A percentile compares a stretch with the other conserved stretches of the same genome.
Conservation (phyloP, 768 basidiomycete species). For the Kwoniella dejecticola region DNA sequence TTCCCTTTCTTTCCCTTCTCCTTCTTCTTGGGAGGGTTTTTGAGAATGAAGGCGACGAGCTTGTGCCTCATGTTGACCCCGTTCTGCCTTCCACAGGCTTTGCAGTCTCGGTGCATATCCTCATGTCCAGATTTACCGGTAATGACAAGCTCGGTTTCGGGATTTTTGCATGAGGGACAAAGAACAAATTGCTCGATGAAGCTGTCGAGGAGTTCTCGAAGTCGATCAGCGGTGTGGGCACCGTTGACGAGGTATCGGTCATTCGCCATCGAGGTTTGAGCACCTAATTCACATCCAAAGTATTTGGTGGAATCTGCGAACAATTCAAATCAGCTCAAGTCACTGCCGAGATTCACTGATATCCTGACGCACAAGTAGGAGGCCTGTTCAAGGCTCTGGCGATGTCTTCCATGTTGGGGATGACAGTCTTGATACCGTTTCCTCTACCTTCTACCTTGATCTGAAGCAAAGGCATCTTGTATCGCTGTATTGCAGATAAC, state of each 20-base stretch:
- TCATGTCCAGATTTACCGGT: constrained; percentile 69
- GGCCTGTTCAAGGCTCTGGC: constrained; percentile 93
- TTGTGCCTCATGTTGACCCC: constrained; percentile 95
- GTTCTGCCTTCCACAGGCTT: constrained; percentile 93
- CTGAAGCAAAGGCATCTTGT: constrained; percentile 88
- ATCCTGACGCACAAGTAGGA: constrained; percentile 62
- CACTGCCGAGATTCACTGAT: too few species aligned
- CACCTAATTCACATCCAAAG: constrained; percentile 97
- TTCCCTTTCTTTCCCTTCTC: constrained; percentile 58
- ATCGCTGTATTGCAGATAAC: constrained; percentile 23
- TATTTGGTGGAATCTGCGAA: constrained; percentile 91
- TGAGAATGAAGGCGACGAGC: constrained; percentile 91
- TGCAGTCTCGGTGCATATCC: constrained; percentile 92
- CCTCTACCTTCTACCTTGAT: constrained; percentile 99
- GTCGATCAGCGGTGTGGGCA: constrained; percentile 83
- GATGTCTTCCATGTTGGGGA: constrained; percentile 98
- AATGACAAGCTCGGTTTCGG: constrained; percentile 93
- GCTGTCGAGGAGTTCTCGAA: constrained; percentile 90
- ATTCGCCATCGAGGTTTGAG: constrained; percentile 92
- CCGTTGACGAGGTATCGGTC: constrained; percentile 99
- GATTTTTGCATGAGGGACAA: constrained; percentile 97
- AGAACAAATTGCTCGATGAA: constrained; percentile 99
- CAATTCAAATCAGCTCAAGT: not conserved
- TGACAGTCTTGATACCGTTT: constrained; percentile 98
- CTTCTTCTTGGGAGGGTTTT: constrained; percentile 94